Evolutionary conservation across 2,329 filamentous ascomycete species (phyloP).

Genomic region (Xylariaceae sp.): DNA sequence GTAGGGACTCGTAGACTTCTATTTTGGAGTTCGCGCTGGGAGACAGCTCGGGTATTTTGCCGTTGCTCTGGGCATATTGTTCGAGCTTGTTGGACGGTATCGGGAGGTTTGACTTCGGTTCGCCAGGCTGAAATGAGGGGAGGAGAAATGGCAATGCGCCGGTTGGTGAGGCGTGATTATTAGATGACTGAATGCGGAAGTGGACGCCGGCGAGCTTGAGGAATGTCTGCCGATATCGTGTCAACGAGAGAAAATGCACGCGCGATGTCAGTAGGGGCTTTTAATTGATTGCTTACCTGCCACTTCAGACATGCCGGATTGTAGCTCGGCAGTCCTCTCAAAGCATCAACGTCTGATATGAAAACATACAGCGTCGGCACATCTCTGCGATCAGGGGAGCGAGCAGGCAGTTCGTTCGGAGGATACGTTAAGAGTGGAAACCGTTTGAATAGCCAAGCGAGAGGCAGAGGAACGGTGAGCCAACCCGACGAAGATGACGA

Average conservation of each 20-base stretch:
- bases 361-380: slow-evolving; percentile 72
- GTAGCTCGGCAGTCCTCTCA: slow-evolving; percentile 65
- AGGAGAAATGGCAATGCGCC: slow-evolving; percentile 86
- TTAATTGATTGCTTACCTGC: slow-evolving; percentile 62
- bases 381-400: slow-evolving; percentile 40
- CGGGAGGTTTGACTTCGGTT: slow-evolving; percentile 34
- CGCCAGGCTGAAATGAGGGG: slow-evolving; percentile 42
- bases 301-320: slow-evolving; percentile 94
- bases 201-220: slow-evolving; percentile 70
- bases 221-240: slow-evolving; percentile 59
- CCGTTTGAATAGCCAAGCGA: slow-evolving; percentile 77
- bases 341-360: slow-evolving; percentile 59
- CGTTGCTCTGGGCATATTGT: slow-evolving; percentile 60
- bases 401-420: slow-evolving; percentile 63
- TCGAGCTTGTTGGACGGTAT: slow-evolving; percentile 64
- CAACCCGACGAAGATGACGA: slow-evolving; percentile 25
- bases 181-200: slow-evolving; percentile 67
- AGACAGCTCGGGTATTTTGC: slow-evolving; percentile 34
- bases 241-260: background rate
- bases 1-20: slow-evolving; percentile 73
- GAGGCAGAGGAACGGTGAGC: slow-evolving; percentile 65
- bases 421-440: slow-evolving; percentile 78
- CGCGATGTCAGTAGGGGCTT: background rate
- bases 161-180: slow-evolving; percentile 88
- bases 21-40: slow-evolving; percentile 54